Percentiles rank a stretch among this genome's conserved stretches.
These are phyloP conservation scores for Cydonia oblonga DNA, from an alignment of 331 rosid genomes.

Conservation along the genomic window DNA sequence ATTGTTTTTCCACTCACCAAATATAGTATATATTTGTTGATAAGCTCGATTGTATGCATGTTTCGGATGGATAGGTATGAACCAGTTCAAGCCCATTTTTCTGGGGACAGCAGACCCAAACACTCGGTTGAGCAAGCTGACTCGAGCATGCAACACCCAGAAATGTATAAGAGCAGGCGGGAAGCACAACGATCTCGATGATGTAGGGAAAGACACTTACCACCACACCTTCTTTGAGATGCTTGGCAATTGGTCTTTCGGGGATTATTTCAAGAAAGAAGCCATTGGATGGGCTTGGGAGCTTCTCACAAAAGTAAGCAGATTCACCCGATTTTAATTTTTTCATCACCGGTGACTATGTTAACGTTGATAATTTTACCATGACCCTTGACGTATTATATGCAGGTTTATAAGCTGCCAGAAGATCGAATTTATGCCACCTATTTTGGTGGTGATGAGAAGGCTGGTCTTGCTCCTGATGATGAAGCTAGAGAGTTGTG, in stretches of 20 bases:
- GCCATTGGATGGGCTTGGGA: constrained; percentile 94
- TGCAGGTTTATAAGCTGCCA: constrained; percentile 76
- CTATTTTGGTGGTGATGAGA: constrained; percentile 90
- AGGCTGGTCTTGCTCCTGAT: constrained; percentile 78
- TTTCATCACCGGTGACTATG: neutral
- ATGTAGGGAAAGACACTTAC: constrained; percentile 93
- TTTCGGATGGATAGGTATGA: constrained; percentile 51
- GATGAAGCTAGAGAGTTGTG: constrained; percentile 72
- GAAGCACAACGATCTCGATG: constrained; percentile 89
- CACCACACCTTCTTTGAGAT: constrained; percentile 97
- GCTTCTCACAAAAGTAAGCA: constrained; percentile 65
- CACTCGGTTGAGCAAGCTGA: constrained; percentile 61
- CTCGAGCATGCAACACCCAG: constrained; percentile 78
- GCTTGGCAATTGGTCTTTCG: constrained; percentile 97
- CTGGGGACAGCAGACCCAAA: constrained; percentile 87
- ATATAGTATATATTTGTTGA: neutral
- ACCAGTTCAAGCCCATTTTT: constrained; percentile 88
- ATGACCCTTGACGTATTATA: neutral
- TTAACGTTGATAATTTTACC: neutral
- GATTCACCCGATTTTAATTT: neutral
- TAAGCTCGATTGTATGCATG: neutral
- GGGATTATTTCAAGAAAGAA: constrained; percentile 78
- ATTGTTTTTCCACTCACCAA: neutral
- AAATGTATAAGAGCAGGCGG: constrained; percentile 97
- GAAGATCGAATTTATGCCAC: constrained; percentile 71